Percentiles rank a stretch among this genome's conserved stretches.
Evolutionary conservation across 345 rosid species (phyloP).

Genomic region (Aquilaria yunnanensis): DNA sequence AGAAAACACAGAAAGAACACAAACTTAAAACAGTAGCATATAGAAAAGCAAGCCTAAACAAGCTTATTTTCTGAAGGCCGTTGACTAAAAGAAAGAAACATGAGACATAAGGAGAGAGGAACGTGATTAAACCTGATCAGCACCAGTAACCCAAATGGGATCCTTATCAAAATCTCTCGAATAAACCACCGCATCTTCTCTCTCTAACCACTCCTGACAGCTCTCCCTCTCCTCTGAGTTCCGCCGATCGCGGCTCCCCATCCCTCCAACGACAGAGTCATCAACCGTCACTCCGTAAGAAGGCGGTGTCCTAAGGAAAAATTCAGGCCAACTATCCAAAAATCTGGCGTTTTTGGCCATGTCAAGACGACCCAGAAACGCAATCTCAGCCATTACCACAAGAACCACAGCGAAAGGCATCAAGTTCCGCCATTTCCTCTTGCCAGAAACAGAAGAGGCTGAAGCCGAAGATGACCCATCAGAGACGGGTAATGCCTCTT

Average conservation of each 20-base stretch:
- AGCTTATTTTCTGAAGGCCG: neutral
- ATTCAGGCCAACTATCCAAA: constrained; percentile 61
- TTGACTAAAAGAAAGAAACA: too few relatives aligned
- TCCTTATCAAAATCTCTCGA: constrained; percentile 61
- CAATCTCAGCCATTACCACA: constrained; percentile 64
- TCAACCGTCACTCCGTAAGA: constrained; percentile 6
- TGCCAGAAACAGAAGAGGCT: constrained; percentile 13
- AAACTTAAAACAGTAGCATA: too few relatives aligned
- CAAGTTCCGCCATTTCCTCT: constrained; percentile 48
- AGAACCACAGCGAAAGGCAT: constrained; percentile 56
- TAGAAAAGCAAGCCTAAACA: too few relatives aligned
- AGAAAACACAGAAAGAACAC: too few relatives aligned
- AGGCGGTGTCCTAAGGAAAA: constrained; percentile 28
- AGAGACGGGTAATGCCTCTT: constrained; percentile 24
- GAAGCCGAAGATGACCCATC: constrained; percentile 26
- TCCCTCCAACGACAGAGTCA: neutral
- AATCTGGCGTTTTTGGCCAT: constrained; percentile 46
- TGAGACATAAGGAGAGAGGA: neutral
- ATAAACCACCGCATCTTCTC: constrained; percentile 50
- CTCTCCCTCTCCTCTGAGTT: constrained; percentile 19
- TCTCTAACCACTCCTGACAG: constrained; percentile 71
- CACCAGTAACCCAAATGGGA: constrained; percentile 57
- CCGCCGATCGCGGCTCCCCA: constrained; percentile 1
- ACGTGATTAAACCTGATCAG: constrained; percentile 27
- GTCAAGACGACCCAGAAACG: constrained; percentile 70